phyloP scores from a whole-genome alignment of 108 stramenopile genomes.

The Aureococcus anophagefferens region DNA sequence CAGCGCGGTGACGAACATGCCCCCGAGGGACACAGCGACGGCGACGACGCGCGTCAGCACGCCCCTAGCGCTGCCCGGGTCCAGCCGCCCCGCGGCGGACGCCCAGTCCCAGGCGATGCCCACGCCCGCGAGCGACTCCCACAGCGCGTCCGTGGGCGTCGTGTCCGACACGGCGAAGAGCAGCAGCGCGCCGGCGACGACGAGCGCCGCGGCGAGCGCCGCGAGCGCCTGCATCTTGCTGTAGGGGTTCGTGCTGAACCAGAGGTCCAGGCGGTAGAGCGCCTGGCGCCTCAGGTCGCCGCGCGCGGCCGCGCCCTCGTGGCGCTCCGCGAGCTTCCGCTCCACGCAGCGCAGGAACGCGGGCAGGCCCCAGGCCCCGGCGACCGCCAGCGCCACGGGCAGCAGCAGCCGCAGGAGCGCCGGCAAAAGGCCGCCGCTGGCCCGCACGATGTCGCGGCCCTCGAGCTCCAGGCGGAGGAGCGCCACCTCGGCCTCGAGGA shows the following conservation, averaged over 20 bases:
- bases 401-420: too few relatives aligned
- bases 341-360: too few relatives aligned
- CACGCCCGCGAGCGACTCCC: conserved; percentile 9
- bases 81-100: conserved; percentile 36
- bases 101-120: conserved; percentile 43
- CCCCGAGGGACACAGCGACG: conserved; percentile 32
- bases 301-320: too few relatives aligned
- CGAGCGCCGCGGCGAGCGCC: conserved; percentile 20
- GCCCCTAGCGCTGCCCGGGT: conserved; percentile 17
- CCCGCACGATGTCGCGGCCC: too few relatives aligned
- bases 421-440: too few relatives aligned
- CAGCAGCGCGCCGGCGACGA: conserved; percentile 16
- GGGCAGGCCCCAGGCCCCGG: too few relatives aligned
- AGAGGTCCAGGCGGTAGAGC: conserved; percentile 27
- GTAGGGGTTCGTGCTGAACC: conserved; percentile 23
- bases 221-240: conserved; percentile 25
- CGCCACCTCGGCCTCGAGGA: too few relatives aligned
- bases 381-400: too few relatives aligned
- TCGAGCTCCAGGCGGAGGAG: too few relatives aligned
- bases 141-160: conserved; percentile 12
- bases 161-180: conserved; percentile 9
- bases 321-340: too few relatives aligned
- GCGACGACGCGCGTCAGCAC: conserved; percentile 24
- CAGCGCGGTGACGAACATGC: conserved; percentile 42
- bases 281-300: too few relatives aligned